Base-by-base conservation (phyloP, 345 rosid genomes). In the Populus euphratica region DNA sequence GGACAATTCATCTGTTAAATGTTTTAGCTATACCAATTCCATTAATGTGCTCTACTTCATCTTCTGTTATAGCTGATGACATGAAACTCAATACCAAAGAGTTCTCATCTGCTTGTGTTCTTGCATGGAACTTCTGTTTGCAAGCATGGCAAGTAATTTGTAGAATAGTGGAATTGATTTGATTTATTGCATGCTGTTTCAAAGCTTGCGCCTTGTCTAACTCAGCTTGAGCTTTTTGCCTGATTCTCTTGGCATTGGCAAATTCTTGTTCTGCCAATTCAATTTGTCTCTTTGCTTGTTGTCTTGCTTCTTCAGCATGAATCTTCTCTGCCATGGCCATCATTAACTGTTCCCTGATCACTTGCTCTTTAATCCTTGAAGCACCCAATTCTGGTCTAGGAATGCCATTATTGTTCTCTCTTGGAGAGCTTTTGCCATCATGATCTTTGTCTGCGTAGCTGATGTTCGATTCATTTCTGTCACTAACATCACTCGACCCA, bases 201-300 rank as follows among this genome's bases (percentile, higher is more conserved):
- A 96, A 20, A 35, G 83, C 85, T 38, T 83, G 85, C 39, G 94
- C 98, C 76, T 89, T 93, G 31, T 87, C 90, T 4, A 96, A 65
- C 86, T 93, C 98, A 1, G 93, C 87, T 44, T 86, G 94, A 4
- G 99, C 97, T 73, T 91, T 92, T 73, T 91, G 89, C 73, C 98
- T 86, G 66, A 91, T 88, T 80, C 85, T 83, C 86, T 89, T 92
- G 3, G 99, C 99, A 33, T 87, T 91, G 27, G 87, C 89, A 39
- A 92, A 88, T 80, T 96, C 98, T 71, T 35, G 85, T 79, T 96
- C 96, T 0, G 99, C 99, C 72, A 90, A 78, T 80, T 93, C 94
- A 41, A 90, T 87, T 91, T 90, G 92, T 52, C 87, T 76, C 74
- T 86, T 92, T 0, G 96, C 97, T 16, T 84, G 88, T 69, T 80